Base-by-base conservation (phyloP, 495 filamentous ascomycete genomes). In the Poronia punctata region DNA sequence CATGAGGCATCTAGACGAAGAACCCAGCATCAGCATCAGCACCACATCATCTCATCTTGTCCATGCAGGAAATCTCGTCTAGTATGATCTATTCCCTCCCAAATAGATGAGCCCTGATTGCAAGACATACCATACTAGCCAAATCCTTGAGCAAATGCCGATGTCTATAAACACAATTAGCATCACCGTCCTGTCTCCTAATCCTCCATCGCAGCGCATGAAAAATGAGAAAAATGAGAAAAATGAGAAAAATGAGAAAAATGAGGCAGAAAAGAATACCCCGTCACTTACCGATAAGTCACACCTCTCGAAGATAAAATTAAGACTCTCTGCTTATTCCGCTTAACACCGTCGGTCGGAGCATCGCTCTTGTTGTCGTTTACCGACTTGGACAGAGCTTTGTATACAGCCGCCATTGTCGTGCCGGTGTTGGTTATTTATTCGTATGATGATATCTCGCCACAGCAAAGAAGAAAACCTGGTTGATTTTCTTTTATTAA, bases 341-440 rank as follows among this genome's bases (percentile, higher is more conserved):
- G 75, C 45, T 67, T 67, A 12, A 15, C 16, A 12, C 59, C 63
- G 44, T 64, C 65, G 16, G 49, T 49, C 17, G 52, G 34, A 14
- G 52, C 48, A 59, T 60, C 72, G 50, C 50, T 50, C 35, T 65
- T 56, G 3, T 69, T 62, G 57, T 68, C 74, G 55, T 69, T 70
- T 28, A 63, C 64, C 36, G 66, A 70, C 62, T 88, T 88, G 1
- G 88, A 90, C 7, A 98, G 57, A 4, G 88, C 80, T 61, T 95
- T 95, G 74, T 95, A 98, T 31, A 95, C 92, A 15, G 90, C 73
- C 14, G 90, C 86, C 92, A 98, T 98, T 43, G 60, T 74, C 50
- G 37, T 8, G 5, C n/a, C 6, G n/a, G n/a, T n/a, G n/a, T n/a
- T n/a, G n/a, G n/a, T n/a, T n/a, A n/a, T n/a, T n/a, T n/a, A n/a